Conservation (phyloP, 371 early-diverging fungal genomes). For the Syncephalastrum sp. region DNA sequence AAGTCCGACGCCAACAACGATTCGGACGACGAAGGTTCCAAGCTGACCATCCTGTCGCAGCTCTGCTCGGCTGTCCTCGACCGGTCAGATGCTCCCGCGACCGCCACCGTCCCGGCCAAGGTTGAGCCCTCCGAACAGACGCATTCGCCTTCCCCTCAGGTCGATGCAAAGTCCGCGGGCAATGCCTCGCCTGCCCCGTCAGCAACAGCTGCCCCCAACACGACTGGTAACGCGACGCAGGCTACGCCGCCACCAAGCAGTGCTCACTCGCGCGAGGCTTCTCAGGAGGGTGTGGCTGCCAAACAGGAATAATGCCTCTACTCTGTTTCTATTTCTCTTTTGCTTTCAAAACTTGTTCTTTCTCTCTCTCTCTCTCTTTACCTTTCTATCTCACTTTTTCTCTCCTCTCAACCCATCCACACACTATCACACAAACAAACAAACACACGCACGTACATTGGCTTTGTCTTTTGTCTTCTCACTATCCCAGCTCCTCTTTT, state of each 20-base stretch:
- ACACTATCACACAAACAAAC: too few relatives aligned
- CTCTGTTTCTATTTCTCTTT: too few relatives aligned
- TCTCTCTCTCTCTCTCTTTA: too few relatives aligned
- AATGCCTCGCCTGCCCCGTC: not conserved
- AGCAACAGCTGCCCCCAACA: conserved; percentile 6
- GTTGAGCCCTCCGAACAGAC: not conserved
- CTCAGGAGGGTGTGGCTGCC: not conserved
- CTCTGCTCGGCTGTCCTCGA: conserved; percentile 50
- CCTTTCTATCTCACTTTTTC: too few relatives aligned
- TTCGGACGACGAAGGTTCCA: conserved; percentile 48
- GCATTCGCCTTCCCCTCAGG: not conserved
- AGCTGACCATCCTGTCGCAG: conserved; percentile 47
- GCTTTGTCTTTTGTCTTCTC: too few relatives aligned
- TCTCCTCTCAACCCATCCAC: too few relatives aligned
- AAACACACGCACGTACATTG: too few relatives aligned
- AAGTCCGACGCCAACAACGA: conserved; percentile 18
- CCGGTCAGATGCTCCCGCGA: conserved; percentile 22
- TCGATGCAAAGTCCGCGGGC: not conserved
- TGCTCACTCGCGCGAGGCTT: conserved; percentile 11
- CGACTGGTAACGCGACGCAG: not conserved
- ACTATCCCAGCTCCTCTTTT: too few relatives aligned
- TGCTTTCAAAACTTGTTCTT: too few relatives aligned
- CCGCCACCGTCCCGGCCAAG: not conserved
- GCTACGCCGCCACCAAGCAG: conserved; percentile 11
- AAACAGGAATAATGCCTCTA: too few relatives aligned